These are phyloP conservation scores for Nakaseomyces delphensis DNA, from an alignment of 1,139 yeast species.

Conservation along the genomic window DNA sequence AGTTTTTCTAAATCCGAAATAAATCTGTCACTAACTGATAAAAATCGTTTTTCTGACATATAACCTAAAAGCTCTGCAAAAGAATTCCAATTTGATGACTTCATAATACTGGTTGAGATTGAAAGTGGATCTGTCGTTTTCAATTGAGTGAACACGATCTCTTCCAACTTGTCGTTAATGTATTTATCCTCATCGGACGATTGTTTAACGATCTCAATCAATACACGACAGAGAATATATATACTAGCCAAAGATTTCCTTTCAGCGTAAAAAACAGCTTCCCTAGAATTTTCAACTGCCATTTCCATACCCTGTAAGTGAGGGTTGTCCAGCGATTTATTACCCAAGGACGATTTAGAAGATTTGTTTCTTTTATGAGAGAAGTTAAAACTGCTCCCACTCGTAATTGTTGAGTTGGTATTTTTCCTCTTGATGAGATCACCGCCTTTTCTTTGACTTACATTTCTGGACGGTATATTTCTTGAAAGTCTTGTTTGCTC, in stretches of 20 bases:
- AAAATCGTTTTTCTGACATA: slow-evolving; percentile 76
- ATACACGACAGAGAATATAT: slow-evolving; percentile 82
- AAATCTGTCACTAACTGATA: slow-evolving; percentile 86
- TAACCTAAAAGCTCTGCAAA: slow-evolving; percentile 84
- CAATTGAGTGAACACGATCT: slow-evolving; percentile 84
- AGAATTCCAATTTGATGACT: slow-evolving; percentile 89
- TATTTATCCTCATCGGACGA: slow-evolving; percentile 75
- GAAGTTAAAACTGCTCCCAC: slow-evolving; percentile 10
- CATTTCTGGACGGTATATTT: slow-evolving; percentile 7
- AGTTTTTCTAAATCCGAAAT: slow-evolving; percentile 85
- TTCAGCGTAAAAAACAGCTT: slow-evolving; percentile 74
- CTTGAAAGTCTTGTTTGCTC: slow-evolving; percentile 14
- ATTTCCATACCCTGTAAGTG: slow-evolving; percentile 30
- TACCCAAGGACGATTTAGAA: slow-evolving; percentile 29
- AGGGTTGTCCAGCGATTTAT: slow-evolving; percentile 19
- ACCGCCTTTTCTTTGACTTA: background rate
- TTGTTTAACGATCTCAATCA: slow-evolving; percentile 87
- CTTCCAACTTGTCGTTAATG: slow-evolving; percentile 77
- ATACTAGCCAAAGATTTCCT: slow-evolving; percentile 80
- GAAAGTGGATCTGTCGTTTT: slow-evolving; percentile 76
- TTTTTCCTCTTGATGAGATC: slow-evolving; percentile 18
- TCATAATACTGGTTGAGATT: slow-evolving; percentile 57
- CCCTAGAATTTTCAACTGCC: slow-evolving; percentile 51
- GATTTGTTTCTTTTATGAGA: slow-evolving; percentile 35
- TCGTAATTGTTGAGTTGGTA: slow-evolving; percentile 26